A percentile compares a stretch with the other conserved stretches of the same genome.
These are phyloP conservation scores for Backusella tarrabulga DNA, from an alignment of 192 early-diverging fungal genomes.

Conservation along the genomic window DNA sequence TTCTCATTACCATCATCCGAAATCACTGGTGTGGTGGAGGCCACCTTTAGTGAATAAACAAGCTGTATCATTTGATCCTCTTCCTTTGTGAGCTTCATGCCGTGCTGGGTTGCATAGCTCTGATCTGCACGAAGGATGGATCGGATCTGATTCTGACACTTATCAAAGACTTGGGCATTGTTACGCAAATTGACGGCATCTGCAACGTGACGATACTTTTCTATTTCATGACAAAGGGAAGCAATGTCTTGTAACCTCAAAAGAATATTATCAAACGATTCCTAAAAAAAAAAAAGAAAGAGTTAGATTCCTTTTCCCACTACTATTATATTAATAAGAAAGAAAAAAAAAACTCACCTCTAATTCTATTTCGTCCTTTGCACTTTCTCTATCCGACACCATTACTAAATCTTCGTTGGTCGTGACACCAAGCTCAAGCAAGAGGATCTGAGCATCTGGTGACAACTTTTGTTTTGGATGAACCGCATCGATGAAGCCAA, in stretches of 20 bases:
- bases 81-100: slow-evolving; percentile 26
- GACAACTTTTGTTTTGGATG: slow-evolving; percentile 31
- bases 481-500: slow-evolving; percentile 37
- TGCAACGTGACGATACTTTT: slow-evolving; percentile 29
- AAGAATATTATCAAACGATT: slow-evolving; percentile 12
- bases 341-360: neutral
- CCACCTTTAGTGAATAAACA: slow-evolving; percentile 32
- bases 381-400: slow-evolving; percentile 22
- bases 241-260: slow-evolving; percentile 24
- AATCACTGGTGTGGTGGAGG: slow-evolving; percentile 2
- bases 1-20: slow-evolving; percentile 6
- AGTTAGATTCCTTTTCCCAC: no score
- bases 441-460: slow-evolving; percentile 34
- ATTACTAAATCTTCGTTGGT: slow-evolving; percentile 36
- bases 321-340: no score
- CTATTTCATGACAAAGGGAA: slow-evolving; percentile 37
- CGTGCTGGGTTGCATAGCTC: slow-evolving; percentile 35
- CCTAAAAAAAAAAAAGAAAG: neutral
- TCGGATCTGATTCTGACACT: slow-evolving; percentile 41
- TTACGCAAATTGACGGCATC: slow-evolving; percentile 18
- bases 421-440: slow-evolving; percentile 32
- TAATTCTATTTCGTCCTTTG: neutral
- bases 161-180: slow-evolving; percentile 38
- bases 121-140: slow-evolving; percentile 34
- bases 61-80: slow-evolving; percentile 44